These are phyloP conservation scores for Ambrosiella beaveri DNA, from an alignment of 2,329 filamentous ascomycete species.

Conservation along the genomic window DNA sequence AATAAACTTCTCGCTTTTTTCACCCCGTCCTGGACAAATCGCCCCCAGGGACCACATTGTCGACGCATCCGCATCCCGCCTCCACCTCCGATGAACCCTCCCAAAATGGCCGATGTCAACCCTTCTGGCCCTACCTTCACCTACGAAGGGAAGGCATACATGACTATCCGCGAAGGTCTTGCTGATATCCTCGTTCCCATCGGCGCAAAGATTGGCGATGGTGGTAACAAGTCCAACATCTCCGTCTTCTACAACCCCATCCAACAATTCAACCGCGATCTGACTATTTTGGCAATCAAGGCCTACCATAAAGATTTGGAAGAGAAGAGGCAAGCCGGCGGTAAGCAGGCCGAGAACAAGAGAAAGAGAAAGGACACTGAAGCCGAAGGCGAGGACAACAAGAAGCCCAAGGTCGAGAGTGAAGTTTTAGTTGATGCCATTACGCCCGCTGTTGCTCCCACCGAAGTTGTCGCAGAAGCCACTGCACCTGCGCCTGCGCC, in stretches of 20 bases:
- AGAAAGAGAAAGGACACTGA: slow-evolving; percentile 26
- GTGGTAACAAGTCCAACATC: slow-evolving; percentile 44
- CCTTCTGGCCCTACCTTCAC: slow-evolving; percentile 9
- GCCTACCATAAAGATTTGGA: slow-evolving; percentile 58
- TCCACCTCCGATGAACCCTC: background rate
- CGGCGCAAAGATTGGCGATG: slow-evolving; percentile 29
- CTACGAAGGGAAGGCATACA: slow-evolving; percentile 31
- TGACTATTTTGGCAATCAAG: slow-evolving; percentile 83
- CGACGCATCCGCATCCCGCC: background rate
- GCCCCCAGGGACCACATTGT: background rate
- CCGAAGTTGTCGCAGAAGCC: background rate
- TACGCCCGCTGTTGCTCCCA: background rate
- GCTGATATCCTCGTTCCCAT: slow-evolving; percentile 39
- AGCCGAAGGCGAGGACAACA: slow-evolving; percentile 26
- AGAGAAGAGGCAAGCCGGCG: slow-evolving; percentile 25
- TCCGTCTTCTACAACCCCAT: slow-evolving; percentile 95
- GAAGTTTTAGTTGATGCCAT: background rate
- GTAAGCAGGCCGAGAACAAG: slow-evolving; percentile 19
- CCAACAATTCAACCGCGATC: slow-evolving; percentile 93
- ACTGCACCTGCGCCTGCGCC: background rate
- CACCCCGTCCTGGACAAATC: background rate
- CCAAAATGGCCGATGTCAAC: slow-evolving; percentile 5
- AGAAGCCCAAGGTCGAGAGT: slow-evolving; percentile 16
- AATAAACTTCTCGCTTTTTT: background rate
- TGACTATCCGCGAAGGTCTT: slow-evolving; percentile 36